Conservation (phyloP, 305 asterid species). For the Solanum hybrid region DNA sequence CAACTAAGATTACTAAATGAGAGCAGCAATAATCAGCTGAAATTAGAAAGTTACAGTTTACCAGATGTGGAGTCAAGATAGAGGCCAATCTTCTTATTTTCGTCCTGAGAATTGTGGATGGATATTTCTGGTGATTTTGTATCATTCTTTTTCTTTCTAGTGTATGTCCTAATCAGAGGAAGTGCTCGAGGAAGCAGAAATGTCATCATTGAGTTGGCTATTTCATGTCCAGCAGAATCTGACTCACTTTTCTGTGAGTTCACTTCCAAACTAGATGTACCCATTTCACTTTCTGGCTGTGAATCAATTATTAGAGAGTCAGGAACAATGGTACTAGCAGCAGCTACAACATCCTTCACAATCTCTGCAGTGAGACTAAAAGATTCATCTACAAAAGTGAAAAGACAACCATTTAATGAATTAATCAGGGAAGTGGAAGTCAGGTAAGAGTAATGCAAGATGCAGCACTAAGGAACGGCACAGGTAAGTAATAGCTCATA, state of each 20-base stretch:
- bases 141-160: slow-evolving; percentile 58
- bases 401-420: slow-evolving; percentile 6
- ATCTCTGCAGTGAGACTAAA: slow-evolving; percentile 16
- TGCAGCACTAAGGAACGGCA: neutral
- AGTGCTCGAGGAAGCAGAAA: slow-evolving; percentile 76
- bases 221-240: slow-evolving; percentile 51
- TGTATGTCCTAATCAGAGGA: slow-evolving; percentile 69
- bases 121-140: slow-evolving; percentile 19
- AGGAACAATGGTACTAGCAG: slow-evolving; percentile 24
- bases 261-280: slow-evolving; percentile 20
- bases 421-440: slow-evolving; percentile 2
- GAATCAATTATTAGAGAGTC: slow-evolving; percentile 36
- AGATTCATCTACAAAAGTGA: slow-evolving; percentile 33
- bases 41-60: slow-evolving; percentile 12
- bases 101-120: slow-evolving; percentile 21
- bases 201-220: slow-evolving; percentile 67
- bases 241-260: slow-evolving; percentile 43
- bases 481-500: neutral
- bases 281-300: slow-evolving; percentile 43
- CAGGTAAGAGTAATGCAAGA: slow-evolving; percentile 3
- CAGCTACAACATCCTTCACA: slow-evolving; percentile 24
- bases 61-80: slow-evolving; percentile 7
- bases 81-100: slow-evolving; percentile 19
- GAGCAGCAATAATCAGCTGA: slow-evolving; percentile 5
- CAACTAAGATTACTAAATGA: neutral